A percentile compares a stretch with the other conserved stretches of the same genome.
Conservation (phyloP, 1,284 basidiomycete genomes). For the Exobasidium cylindrosporum region DNA sequence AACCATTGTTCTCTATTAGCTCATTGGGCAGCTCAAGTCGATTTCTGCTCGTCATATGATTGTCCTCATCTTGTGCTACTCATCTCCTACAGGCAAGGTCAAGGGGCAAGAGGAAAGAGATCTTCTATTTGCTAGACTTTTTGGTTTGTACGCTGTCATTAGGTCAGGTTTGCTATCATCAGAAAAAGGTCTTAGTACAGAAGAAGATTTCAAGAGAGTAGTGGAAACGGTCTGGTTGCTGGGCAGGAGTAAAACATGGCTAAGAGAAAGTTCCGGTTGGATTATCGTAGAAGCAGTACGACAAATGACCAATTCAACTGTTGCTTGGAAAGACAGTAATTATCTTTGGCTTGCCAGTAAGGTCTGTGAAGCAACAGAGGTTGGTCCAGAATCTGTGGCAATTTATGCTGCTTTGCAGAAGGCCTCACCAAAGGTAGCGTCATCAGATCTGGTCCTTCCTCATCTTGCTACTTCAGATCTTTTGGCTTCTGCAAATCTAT, state of each 20-base stretch:
- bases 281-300: slow-evolving; percentile 62
- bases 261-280: slow-evolving; percentile 89
- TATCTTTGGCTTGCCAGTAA: slow-evolving; percentile 29
- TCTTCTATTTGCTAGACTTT: slow-evolving; percentile 83
- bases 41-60: slow-evolving; percentile 63
- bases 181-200: slow-evolving; percentile 62
- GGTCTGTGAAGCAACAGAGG: slow-evolving; percentile 58
- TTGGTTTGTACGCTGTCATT: slow-evolving; percentile 68
- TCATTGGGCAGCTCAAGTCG: slow-evolving; percentile 74
- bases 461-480: slow-evolving; percentile 47
- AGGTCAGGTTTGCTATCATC: slow-evolving; percentile 63
- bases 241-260: slow-evolving; percentile 82
- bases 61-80: slow-evolving; percentile 40
- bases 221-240: slow-evolving; percentile 68
- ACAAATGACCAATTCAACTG: neutral
- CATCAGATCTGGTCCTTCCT: neutral
- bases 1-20: slow-evolving; percentile 60
- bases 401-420: slow-evolving; percentile 65
- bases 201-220: slow-evolving; percentile 66
- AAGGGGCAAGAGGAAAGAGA: slow-evolving; percentile 89
- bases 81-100: slow-evolving; percentile 56
- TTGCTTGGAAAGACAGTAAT: slow-evolving; percentile 19
- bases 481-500: slow-evolving; percentile 70
- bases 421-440: neutral
- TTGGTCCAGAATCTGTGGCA: slow-evolving; percentile 86